phyloP scores from a whole-genome alignment of 352 stramenopile species.

The Phytophthora niederhauseri region DNA sequence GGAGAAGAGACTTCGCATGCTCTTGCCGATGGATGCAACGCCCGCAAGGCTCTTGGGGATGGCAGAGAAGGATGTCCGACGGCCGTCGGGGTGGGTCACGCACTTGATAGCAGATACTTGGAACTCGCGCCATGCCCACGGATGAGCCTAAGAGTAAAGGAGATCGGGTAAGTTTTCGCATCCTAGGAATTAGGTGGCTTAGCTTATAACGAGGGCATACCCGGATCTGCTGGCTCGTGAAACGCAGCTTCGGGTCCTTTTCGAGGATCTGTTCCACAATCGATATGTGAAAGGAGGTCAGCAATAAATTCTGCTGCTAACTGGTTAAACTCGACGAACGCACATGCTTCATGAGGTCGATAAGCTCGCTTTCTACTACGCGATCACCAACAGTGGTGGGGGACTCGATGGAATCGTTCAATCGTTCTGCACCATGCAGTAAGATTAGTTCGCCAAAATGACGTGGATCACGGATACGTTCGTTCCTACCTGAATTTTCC shows the following conservation, averaged over 20 bases:
- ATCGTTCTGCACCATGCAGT: slow-evolving; percentile 51
- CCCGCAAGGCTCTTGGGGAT: slow-evolving; percentile 47
- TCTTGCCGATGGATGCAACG: slow-evolving; percentile 64
- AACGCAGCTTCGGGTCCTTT: slow-evolving; percentile 68
- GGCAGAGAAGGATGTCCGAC: slow-evolving; percentile 40
- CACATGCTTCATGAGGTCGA: slow-evolving; percentile 73
- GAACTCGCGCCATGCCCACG: slow-evolving; percentile 79
- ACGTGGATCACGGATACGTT: not conserved
- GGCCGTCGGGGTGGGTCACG: slow-evolving; percentile 57
- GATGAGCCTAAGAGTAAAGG: slow-evolving; percentile 44
- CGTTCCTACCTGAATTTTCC: slow-evolving; percentile 80
- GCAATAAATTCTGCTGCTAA: not conserved
- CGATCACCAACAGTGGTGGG: slow-evolving; percentile 47
- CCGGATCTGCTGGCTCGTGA: slow-evolving; percentile 63
- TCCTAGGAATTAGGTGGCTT: too few relatives aligned
- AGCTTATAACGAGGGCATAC: too few relatives aligned
- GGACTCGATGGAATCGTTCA: slow-evolving; percentile 70
- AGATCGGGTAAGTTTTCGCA: not conserved
- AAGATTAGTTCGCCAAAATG: slow-evolving; percentile 20
- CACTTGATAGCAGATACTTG: slow-evolving; percentile 74
- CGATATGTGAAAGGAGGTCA: not conserved
- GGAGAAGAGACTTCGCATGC: slow-evolving; percentile 57
- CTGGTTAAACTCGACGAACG: not conserved
- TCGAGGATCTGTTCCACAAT: slow-evolving; percentile 59
- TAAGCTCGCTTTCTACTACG: slow-evolving; percentile 58